Evolutionary conservation across 306 rosid species (phyloP), one percentile per base, ranked within the genome.

Genomic region (Cicer judaicum): DNA sequence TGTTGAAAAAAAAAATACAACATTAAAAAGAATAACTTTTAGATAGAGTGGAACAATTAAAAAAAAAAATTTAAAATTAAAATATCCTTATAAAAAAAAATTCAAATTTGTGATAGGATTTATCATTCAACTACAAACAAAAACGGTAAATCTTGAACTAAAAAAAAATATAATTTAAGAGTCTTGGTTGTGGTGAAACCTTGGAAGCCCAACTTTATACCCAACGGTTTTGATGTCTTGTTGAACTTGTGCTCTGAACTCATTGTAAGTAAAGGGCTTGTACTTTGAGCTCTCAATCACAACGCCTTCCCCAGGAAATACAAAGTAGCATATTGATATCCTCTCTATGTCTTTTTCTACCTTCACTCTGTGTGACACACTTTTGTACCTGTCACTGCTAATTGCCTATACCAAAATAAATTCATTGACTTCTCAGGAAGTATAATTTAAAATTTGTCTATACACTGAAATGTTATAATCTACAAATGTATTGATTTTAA

Each of bases 281-380:
- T 91, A 91, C 14, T 86, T 83, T 18, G 88, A 82, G 80, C 91
- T 91, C 48, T 79, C 78, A 52, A 92, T 89, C 50, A 86, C 84
- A 70, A 59, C 67, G 0, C 55, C 87, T 29, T 88, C 90, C 4
- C 29, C 84, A 0, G 96, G 97, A 38, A 89, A 92, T 66, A 86
- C 93, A 70, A 92, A 92, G 71, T 89, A 88, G 81, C 96, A 82
- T 8, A 86, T 14, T 48, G 97, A 92, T 2, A 88, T 52, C 54
- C 92, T 56, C 12, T 89, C 97, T 53, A 7, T 84, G 1, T 76
- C n/a, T 47, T 66, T 73, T 83, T 82, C 84, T 24, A 87, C 78
- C 57, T 78, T 86, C 76, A 92, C 97, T 70, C 89, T 88, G 72
- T 89, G 97, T 39, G 77, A 36, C 76, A 79, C 90, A 52, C 92